Evolutionary conservation across 345 rosid species (phyloP).

Genomic region (Pistacia atlantica): DNA sequence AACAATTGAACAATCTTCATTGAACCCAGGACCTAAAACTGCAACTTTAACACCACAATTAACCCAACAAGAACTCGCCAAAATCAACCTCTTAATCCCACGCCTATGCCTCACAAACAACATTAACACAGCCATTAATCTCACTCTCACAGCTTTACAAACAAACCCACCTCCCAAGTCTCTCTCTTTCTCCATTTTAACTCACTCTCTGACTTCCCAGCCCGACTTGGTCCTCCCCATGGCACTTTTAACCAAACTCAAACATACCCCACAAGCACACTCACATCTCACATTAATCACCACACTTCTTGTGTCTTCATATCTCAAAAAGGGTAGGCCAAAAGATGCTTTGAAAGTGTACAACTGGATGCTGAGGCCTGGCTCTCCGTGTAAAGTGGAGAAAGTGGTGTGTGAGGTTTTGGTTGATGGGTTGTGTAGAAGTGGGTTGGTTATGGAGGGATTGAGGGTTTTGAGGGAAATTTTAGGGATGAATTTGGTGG

Average conservation of each 20-base stretch:
- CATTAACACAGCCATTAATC: conserved; percentile 42
- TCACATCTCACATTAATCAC: conserved; percentile 31
- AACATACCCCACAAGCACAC: conserved; percentile 32
- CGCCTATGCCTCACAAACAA: conserved; percentile 52
- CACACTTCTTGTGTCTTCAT: conserved; percentile 36
- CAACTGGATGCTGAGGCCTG: too few relatives aligned
- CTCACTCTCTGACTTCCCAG: conserved; percentile 49
- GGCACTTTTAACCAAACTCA: conserved; percentile 44
- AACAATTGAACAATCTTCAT: neutral
- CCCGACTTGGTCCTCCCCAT: conserved; percentile 45
- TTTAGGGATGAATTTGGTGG: too few relatives aligned
- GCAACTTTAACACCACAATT: neutral
- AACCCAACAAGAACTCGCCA: conserved; percentile 35
- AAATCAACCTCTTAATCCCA: conserved; percentile 54
- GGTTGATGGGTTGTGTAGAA: too few relatives aligned
- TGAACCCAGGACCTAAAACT: too few relatives aligned
- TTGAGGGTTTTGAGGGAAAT: too few relatives aligned
- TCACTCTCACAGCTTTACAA: conserved; percentile 39
- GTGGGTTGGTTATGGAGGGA: too few relatives aligned
- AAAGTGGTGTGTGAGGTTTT: too few relatives aligned
- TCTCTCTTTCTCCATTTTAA: conserved; percentile 44
- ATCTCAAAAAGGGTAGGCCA: conserved; percentile 37
- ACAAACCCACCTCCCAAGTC: conserved; percentile 41
- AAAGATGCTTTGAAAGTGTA: conserved; percentile 43
- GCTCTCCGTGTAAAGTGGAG: too few relatives aligned